phyloP scores from a whole-genome alignment of 2,329 filamentous ascomycete species.

The Arthrobotrys sphaeroides region DNA sequence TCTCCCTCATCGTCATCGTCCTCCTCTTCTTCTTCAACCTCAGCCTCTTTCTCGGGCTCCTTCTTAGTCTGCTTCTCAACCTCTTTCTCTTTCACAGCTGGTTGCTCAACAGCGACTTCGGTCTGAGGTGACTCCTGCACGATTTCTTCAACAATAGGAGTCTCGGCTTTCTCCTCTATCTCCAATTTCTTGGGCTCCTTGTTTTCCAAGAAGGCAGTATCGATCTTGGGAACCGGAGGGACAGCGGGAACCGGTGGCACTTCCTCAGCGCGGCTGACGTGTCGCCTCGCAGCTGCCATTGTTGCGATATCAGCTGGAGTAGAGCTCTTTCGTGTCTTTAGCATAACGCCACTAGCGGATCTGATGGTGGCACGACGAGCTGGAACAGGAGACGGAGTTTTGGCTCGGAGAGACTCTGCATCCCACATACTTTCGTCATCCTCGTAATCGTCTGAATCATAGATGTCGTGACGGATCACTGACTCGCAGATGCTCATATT shows the following conservation, averaged over 20 bases:
- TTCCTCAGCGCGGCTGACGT: constrained; percentile 78
- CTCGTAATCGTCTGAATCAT: constrained; percentile 61
- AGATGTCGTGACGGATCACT: constrained; percentile 80
- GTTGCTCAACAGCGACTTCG: constrained; percentile 65
- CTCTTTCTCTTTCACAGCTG: constrained; percentile 63
- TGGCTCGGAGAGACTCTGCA: constrained; percentile 52
- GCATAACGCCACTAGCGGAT: constrained; percentile 77
- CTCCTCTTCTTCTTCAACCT: constrained; percentile 65
- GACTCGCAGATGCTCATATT: constrained; percentile 73
- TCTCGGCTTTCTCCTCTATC: constrained; percentile 58
- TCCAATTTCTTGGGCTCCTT: constrained; percentile 67
- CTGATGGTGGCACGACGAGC: constrained; percentile 89
- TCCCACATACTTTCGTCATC: constrained; percentile 55
- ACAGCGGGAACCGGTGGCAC: constrained; percentile 55
- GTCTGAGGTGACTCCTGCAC: constrained; percentile 50
- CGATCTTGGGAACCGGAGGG: constrained; percentile 46
- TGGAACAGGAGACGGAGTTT: constrained; percentile 71
- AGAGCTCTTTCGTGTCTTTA: constrained; percentile 88
- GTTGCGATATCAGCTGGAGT: constrained; percentile 83
- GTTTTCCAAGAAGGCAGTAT: constrained; percentile 59
- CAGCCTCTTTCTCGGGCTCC: constrained; percentile 66
- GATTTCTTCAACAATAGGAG: constrained; percentile 58
- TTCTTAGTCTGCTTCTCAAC: constrained; percentile 61
- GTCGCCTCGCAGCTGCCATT: constrained; percentile 86
- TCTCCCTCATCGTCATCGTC: constrained; percentile 59